Base-by-base conservation (phyloP, 2,329 filamentous ascomycete species). In the Arthrobotrys iridis region DNA sequence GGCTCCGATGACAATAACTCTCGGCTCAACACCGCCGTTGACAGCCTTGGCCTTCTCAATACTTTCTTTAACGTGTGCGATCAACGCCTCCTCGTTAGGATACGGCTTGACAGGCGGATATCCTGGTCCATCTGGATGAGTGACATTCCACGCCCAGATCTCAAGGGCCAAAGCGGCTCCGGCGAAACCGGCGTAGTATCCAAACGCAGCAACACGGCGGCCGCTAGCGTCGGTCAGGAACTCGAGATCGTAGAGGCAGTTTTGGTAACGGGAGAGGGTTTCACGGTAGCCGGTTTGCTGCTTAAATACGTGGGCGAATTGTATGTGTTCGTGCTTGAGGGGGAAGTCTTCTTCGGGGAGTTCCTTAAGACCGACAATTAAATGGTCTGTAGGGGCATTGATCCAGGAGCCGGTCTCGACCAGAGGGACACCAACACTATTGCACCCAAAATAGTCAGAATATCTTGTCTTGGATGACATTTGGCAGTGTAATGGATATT, bases 141-240 rank as follows among this genome's bases (percentile, higher is more conserved):
- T 87, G 77, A 94, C 85, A 83, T 97, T 93, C 87, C 89, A 91
- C 8, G 91, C 88, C 92, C 93, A 97, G 46, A 89, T 88, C 86
- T 93, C 87, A 40, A 96, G 83, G 24, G 90, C 91, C 59, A 93
- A 84, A 6, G 91, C 91, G 41, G 90, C 87, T 33, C 89, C 89
- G 62, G 90, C 89, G 81, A 91, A 95, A 18, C 92, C 92, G 28
- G 92, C 92, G 76, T 90, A 88, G 82, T 89, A 91, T 74, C 85
- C 84, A 79, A 93, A 92, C 0, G 89, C 89, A 6, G 90, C 89
- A 0, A 93, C 89, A 76, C 91, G 85, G 50, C 91, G 85, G 37
- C 91, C 91, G 28, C 84, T 86, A 77, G 89, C 87, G 78, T 96
- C 90, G 40, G 88, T 87, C 37, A 97, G 85, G 82, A 97, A 97